Base-by-base conservation (phyloP, 2,329 filamentous ascomycete species). In the Clonostachys byssicola region DNA sequence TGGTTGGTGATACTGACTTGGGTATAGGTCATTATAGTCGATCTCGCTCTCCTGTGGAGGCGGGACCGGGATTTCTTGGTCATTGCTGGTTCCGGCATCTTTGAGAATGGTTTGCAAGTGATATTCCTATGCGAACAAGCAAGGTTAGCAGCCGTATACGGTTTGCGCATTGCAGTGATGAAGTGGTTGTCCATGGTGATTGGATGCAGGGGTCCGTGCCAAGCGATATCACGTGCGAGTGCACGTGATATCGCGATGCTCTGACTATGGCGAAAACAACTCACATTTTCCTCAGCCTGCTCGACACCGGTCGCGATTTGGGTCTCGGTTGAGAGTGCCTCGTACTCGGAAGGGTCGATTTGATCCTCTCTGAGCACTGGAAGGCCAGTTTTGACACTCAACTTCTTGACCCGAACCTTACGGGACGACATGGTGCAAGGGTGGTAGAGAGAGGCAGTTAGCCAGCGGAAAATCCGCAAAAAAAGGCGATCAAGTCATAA, bases 301-400 rank as follows among this genome's bases (percentile, higher is more conserved):
- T 99, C 94, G 60, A 99, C 94, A 70, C 94, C 94, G 56, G 92
- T 96, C 65, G 94, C 91, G 65, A 96, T 90, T 86, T 89, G 72
- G 78, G 83, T 75, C 81, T 89, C 80, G 65, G 87, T 86, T 58
- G 87, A 88, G 65, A 92, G 85, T 60, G 88, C 82, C 71, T 95
- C 89, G 68, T 96, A 95, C 70, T 91, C 83, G 61, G 78, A 81
- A 63, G 86, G 78, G 64, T 96, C 91, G 71, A 97, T 87, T 65
- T 97, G 89, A 68, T 90, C 80, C 73, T 97, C 92, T 67, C 88
- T 83, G 62, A 96, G 81, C 60, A 99, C 86, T 51, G 86, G 85
- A 63, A 96, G 85, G 60, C 85, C 84, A 66, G 91, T 90, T 76
- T 95, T 95, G 63, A 88, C 83, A 71, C 87, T 94, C 70, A 96